Evolutionary conservation across 1,284 basidiomycete species (phyloP), one percentile per base, ranked within the genome.

Genomic region (Trametes polyzona): DNA sequence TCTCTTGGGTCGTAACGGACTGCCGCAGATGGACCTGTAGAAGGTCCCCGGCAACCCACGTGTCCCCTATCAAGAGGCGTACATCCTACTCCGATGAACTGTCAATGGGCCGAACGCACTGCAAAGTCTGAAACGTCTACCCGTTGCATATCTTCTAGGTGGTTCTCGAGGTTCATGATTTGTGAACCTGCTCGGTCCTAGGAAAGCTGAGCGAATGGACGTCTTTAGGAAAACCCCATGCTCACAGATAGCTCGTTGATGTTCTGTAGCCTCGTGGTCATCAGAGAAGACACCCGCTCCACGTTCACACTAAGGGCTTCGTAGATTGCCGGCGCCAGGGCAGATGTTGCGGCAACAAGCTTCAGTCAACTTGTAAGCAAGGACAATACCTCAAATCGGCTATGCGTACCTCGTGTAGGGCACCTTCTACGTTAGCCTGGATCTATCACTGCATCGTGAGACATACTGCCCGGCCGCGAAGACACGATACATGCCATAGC

Each of bases 1-100:
- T 68, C 21, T 61, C 66, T 23, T 71, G 70, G 6, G 73, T 69
- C 23, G 65, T 53, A 32, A 65, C 60, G 1, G 75, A 70, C 44
- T 71, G 67, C 7, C 52, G 59, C 24, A 71, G 40, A 48, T 57
- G 65, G 47, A 47, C 54, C 39, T 69, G 67, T 14, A 78, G 61
- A 27, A 69, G 48, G 21, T 46, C 55, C 1, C 68, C 59, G 0
- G 72, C 69, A 21, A 67, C 55, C 16, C 57, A 61, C 19, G 69
- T 51, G 21, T 65, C 56, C 8, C 58, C 54, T 24, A 61, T 47
- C 7, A 77, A 63, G 23, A 63, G 48, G 17, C 11, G 26, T 21
- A 65, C 52, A 17, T 55, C 49, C 64, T 61, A 33, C 9, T 26
- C 30, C 36, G 36, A n/a, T 24, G 23, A 14, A 50, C 12, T 16